phyloP scores from a whole-genome alignment of 2,329 filamentous ascomycete species.

The Sporothrix inflata region DNA sequence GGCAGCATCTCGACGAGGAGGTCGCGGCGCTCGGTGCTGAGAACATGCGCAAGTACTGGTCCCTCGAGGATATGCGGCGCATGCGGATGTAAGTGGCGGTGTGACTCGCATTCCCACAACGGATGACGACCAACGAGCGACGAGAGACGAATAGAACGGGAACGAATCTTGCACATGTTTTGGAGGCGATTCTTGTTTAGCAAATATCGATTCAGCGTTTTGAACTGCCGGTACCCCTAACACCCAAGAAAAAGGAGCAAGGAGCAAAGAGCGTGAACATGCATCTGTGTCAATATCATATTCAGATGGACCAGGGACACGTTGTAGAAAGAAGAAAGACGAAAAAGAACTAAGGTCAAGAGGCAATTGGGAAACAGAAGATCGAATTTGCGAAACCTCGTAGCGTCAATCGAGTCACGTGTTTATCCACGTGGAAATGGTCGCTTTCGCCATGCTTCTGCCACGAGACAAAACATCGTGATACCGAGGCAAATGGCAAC shows the following conservation, averaged over 20 bases:
- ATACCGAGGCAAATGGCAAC: constrained; percentile 20
- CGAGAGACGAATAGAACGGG: not conserved
- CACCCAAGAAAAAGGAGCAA: not conserved
- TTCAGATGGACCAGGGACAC: too few species aligned
- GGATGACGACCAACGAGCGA: not conserved
- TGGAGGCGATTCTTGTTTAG: not conserved
- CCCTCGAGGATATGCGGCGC: constrained; percentile 66
- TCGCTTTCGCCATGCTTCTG: not conserved
- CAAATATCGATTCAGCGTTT: not conserved
- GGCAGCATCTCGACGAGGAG: constrained; percentile 84
- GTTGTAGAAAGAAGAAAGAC: too few species aligned
- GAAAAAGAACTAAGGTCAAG: too few species aligned
- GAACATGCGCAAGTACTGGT: constrained; percentile 88
- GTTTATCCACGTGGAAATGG: not conserved
- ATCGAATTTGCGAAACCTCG: not conserved
- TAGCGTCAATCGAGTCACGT: not conserved
- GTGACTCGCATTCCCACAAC: not conserved
- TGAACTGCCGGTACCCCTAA: not conserved
- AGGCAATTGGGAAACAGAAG: not conserved
- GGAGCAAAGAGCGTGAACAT: not conserved
- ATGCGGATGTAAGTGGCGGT: constrained; percentile 55
- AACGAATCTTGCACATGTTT: not conserved
- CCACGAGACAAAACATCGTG: constrained; percentile 21
- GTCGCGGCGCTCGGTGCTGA: constrained; percentile 77
- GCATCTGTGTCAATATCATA: too few species aligned